A percentile compares a stretch with the other conserved stretches of the same genome.
phyloP scores from a whole-genome alignment of 352 stramenopile genomes.

The Phytopythium ostracodes region DNA sequence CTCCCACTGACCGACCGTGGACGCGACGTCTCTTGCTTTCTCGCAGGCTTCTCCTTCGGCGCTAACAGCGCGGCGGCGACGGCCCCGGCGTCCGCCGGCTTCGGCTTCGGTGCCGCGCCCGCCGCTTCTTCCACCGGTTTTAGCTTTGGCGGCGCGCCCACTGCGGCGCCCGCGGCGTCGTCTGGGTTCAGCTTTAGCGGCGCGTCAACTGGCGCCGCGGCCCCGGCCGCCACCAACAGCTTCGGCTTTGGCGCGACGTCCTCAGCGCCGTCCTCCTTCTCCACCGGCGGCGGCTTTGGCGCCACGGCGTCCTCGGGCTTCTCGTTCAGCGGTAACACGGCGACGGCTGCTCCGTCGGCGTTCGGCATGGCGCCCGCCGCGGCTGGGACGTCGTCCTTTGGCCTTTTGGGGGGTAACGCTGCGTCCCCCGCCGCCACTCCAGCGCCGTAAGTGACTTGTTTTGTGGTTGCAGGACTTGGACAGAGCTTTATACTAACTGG shows the following conservation, averaged over 20 bases:
- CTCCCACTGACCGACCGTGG: too few relatives aligned
- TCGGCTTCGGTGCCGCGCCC: neutral
- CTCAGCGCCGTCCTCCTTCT: too few relatives aligned
- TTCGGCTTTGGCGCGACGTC: conserved; percentile 15
- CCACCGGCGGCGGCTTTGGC: too few relatives aligned
- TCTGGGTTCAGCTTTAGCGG: conserved; percentile 32
- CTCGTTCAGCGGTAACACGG: conserved; percentile 16
- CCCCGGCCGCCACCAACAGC: neutral
- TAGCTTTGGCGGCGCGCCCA: conserved; percentile 14
- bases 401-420: conserved; percentile 16
- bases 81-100: neutral
- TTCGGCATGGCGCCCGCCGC: conserved; percentile 1
- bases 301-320: conserved; percentile 12
- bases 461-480: too few relatives aligned
- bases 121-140: conserved; percentile 3
- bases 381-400: conserved; percentile 5
- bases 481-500: too few relatives aligned
- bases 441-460: neutral
- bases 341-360: conserved; percentile 21
- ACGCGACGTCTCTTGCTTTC: neutral
- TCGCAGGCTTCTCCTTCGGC: neutral
- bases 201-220: too few relatives aligned
- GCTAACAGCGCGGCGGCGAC: too few relatives aligned
- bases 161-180: conserved; percentile 1
- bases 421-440: neutral